A percentile compares a stretch with the other conserved stretches of the same genome.
Conservation (phyloP, 192 early-diverging fungal species). For the Chytriomyces sp. region DNA sequence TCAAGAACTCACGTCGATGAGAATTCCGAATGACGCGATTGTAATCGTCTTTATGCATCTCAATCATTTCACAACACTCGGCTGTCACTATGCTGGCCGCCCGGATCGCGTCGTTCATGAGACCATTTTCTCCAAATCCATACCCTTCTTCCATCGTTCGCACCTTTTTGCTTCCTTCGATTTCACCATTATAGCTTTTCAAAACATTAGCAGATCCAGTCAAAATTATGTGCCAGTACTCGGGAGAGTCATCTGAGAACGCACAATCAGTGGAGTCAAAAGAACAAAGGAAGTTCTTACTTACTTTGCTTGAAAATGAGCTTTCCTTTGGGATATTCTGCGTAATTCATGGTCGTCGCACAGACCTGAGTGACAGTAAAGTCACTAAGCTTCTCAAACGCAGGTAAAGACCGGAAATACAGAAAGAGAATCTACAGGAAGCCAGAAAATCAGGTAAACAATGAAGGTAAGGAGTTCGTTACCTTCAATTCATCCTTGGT, state of each 20-base stretch:
- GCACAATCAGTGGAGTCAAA: background rate
- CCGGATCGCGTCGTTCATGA: constrained; percentile 10
- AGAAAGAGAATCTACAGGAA: constrained; percentile 7
- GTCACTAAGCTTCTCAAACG: constrained; percentile 22
- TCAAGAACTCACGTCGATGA: constrained; percentile 14
- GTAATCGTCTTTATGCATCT: constrained; percentile 24
- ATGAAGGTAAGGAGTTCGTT: background rate
- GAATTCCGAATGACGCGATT: constrained; percentile 18
- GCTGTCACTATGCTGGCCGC: constrained; percentile 2
- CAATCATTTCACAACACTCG: constrained; percentile 12
- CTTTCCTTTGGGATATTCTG: background rate
- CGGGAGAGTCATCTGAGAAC: constrained; percentile 7
- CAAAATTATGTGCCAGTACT: constrained; percentile 21
- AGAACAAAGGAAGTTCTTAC: background rate
- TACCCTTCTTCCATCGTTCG: constrained; percentile 3
- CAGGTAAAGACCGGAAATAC: constrained; percentile 7
- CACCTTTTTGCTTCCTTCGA: background rate
- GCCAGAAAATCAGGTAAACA: background rate
- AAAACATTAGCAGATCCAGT: constrained; percentile 1
- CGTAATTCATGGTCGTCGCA: background rate
- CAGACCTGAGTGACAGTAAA: constrained; percentile 22
- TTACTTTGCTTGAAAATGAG: constrained; percentile 15
- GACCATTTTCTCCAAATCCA: constrained; percentile 20
- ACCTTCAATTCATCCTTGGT: background rate
- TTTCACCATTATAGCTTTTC: constrained; percentile 9